Conservation (phyloP, 345 rosid species). For the Limnanthes douglasii region DNA sequence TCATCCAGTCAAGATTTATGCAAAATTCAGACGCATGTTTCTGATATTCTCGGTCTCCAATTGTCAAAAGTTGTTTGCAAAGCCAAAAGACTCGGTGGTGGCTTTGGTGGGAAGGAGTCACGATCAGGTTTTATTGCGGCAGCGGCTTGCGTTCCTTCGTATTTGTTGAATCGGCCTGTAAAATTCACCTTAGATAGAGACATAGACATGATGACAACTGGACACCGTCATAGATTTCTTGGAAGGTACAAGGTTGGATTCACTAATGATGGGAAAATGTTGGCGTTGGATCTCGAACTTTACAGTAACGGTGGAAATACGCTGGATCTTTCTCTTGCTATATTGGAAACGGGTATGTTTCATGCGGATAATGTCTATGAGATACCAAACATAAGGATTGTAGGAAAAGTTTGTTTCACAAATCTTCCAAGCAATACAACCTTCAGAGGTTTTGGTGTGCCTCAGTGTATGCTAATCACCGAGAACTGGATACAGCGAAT, state of each 20-base stretch:
- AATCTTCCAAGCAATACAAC: slow-evolving; percentile 90
- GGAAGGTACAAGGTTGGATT: slow-evolving; percentile 98
- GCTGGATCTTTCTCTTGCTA: slow-evolving; percentile 57
- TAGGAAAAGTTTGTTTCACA: slow-evolving; percentile 74
- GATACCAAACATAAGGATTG: slow-evolving; percentile 69
- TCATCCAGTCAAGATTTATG: slow-evolving; percentile 97
- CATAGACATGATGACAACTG: slow-evolving; percentile 80
- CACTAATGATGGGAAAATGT: slow-evolving; percentile 64
- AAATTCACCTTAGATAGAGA: slow-evolving; percentile 84
- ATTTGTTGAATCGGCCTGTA: slow-evolving; percentile 65
- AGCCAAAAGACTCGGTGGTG: slow-evolving; percentile 89
- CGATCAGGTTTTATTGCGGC: slow-evolving; percentile 74
- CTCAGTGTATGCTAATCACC: slow-evolving; percentile 88
- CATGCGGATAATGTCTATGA: slow-evolving; percentile 84
- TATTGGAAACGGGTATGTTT: slow-evolving; percentile 87
- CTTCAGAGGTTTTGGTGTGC: slow-evolving; percentile 92
- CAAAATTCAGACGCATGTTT: slow-evolving; percentile 78
- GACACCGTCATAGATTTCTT: slow-evolving; percentile 91
- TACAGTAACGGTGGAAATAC: slow-evolving; percentile 94
- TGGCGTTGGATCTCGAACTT: slow-evolving; percentile 74
- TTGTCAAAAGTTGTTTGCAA: slow-evolving; percentile 93
- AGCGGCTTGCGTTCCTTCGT: slow-evolving; percentile 76
- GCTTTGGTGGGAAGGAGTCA: slow-evolving; percentile 98
- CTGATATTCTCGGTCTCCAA: slow-evolving; percentile 82
- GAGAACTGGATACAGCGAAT: slow-evolving; percentile 94